Evolutionary conservation across 2,329 filamentous ascomycete species (phyloP).

Genomic region (Scopulariopsis brevicaulis): DNA sequence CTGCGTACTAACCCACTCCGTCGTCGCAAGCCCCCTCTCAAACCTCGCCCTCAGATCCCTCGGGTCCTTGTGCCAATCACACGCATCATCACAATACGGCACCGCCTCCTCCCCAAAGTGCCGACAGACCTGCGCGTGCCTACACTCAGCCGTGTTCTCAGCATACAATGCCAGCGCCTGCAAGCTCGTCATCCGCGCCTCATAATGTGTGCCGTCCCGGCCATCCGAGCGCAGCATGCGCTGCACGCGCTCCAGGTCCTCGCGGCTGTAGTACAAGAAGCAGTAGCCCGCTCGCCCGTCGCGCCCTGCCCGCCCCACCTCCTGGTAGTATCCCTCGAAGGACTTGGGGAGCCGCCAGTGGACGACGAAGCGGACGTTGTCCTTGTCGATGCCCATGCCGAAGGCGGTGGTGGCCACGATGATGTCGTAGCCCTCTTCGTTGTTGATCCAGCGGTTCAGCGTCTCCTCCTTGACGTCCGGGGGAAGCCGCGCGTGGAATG

Average conservation of each 20-base stretch:
- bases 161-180: slow-evolving; percentile 68
- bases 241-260: slow-evolving; percentile 69
- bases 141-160: slow-evolving; percentile 61
- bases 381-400: slow-evolving; percentile 96
- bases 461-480: slow-evolving; percentile 61
- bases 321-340: slow-evolving; percentile 94
- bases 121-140: slow-evolving; percentile 62
- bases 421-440: slow-evolving; percentile 70
- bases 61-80: slow-evolving; percentile 66
- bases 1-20: slow-evolving; percentile 55
- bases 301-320: slow-evolving; percentile 81
- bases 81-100: slow-evolving; percentile 60
- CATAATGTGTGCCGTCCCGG: slow-evolving; percentile 6
- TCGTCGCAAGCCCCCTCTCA: slow-evolving; percentile 40
- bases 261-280: slow-evolving; percentile 81
- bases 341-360: slow-evolving; percentile 92
- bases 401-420: slow-evolving; percentile 95
- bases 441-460: slow-evolving; percentile 59
- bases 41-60: slow-evolving; percentile 46
- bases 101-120: slow-evolving; percentile 62
- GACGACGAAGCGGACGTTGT: slow-evolving; percentile 86
- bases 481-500: slow-evolving; percentile 60
- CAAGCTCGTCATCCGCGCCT: slow-evolving; percentile 50
- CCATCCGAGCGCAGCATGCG: slow-evolving; percentile 36
- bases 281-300: slow-evolving; percentile 82